A percentile compares a stretch with the other conserved stretches of the same genome.
Conservation (phyloP, 768 basidiomycete species). For the Tephrocybe rancida region DNA sequence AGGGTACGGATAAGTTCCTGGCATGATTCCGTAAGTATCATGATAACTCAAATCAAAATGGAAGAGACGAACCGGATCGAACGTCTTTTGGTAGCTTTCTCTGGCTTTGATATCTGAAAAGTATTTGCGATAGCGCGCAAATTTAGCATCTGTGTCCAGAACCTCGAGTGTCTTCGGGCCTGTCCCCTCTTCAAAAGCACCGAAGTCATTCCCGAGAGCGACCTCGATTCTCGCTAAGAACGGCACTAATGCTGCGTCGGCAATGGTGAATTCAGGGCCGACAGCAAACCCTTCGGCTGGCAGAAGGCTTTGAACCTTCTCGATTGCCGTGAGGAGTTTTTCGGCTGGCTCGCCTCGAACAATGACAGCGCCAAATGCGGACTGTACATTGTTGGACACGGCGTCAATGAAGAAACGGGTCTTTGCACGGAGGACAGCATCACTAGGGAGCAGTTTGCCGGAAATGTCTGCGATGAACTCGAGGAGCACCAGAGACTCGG, state of each 20-base stretch:
- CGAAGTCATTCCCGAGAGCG: conserved; percentile 49
- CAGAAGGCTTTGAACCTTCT: conserved; percentile 51
- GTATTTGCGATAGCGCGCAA: conserved; percentile 53
- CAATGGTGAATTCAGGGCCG: conserved; percentile 54
- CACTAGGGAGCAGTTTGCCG: conserved; percentile 53
- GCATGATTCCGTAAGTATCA: background rate
- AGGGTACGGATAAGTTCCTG: conserved; percentile 6
- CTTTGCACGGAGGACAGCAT: conserved; percentile 58
- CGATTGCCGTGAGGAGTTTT: conserved; percentile 42
- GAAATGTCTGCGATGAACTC: conserved; percentile 69
- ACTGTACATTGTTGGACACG: conserved; percentile 45
- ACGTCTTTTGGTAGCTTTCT: conserved; percentile 57
- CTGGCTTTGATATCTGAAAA: conserved; percentile 46
- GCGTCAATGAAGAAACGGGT: conserved; percentile 67
- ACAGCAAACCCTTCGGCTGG: conserved; percentile 48
- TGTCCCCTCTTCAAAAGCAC: conserved; percentile 48
- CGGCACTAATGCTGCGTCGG: conserved; percentile 62
- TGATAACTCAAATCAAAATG: background rate
- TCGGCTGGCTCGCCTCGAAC: conserved; percentile 41
- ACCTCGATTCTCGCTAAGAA: conserved; percentile 59
- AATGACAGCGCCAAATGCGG: conserved; percentile 38
- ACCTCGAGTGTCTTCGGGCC: conserved; percentile 45
- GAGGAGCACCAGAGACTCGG: conserved; percentile 66
- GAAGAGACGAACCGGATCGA: conserved; percentile 45
- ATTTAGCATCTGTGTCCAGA: conserved; percentile 46